Percentiles rank a stretch among this genome's conserved stretches.
These are phyloP conservation scores for Aspergillus phoenicis DNA, from an alignment of 2,329 filamentous ascomycete species.

Conservation along the genomic window DNA sequence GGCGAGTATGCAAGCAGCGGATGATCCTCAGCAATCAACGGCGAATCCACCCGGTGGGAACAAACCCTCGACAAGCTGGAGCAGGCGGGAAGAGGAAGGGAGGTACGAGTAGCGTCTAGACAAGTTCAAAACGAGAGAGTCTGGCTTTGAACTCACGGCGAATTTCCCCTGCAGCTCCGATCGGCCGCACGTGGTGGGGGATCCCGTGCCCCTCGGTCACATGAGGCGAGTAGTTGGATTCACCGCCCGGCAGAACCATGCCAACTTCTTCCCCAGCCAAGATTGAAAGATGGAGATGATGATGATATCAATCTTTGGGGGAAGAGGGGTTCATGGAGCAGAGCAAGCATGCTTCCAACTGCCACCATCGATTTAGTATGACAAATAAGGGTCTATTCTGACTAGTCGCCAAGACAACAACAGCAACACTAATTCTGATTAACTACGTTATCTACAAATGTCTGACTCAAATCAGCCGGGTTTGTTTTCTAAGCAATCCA, in stretches of 20 bases:
- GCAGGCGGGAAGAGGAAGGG: neutral
- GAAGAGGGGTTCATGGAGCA: no score
- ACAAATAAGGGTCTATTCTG: neutral
- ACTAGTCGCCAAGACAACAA: neutral
- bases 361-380: no score
- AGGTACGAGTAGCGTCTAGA: neutral
- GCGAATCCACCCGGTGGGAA: slow-evolving; percentile 8
- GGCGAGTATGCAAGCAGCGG: neutral
- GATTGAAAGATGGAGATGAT: neutral
- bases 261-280: neutral
- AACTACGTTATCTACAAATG: no score
- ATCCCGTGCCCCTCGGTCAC: slow-evolving; percentile 1
- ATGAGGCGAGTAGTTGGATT: neutral
- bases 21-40: slow-evolving; percentile 13
- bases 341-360: no score
- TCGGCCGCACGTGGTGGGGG: slow-evolving; percentile 18
- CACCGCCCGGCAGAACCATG: slow-evolving; percentile 2
- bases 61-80: slow-evolving; percentile 13
- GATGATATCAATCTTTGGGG: neutral
- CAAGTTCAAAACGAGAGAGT: neutral
- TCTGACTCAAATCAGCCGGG: neutral
- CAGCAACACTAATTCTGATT: neutral
- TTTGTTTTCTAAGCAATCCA: neutral
- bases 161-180: slow-evolving; percentile 15
- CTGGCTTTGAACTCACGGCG: neutral